Conservation (phyloP, 2,329 filamentous ascomycete species). For the Alternaria angustiovoidea region DNA sequence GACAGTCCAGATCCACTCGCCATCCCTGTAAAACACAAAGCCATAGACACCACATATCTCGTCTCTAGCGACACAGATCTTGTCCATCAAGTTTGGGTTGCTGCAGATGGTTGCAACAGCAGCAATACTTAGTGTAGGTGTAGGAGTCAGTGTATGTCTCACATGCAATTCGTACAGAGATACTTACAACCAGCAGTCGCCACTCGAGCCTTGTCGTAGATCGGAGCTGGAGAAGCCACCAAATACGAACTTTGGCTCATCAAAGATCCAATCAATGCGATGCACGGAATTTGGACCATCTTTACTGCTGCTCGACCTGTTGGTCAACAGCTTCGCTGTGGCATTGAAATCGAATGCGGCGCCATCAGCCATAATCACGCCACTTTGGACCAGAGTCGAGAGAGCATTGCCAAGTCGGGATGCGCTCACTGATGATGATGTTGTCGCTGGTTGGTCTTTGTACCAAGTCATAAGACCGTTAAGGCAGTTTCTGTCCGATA, state of each 20-base stretch:
- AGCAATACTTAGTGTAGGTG: conserved; percentile 60
- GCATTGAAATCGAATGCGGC: conserved; percentile 44
- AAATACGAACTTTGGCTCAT: conserved; percentile 76
- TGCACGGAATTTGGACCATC: conserved; percentile 36
- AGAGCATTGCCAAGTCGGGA: conserved; percentile 32
- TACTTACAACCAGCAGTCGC: conserved; percentile 78
- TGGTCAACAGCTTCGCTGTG: conserved; percentile 68
- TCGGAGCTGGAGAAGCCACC: conserved; percentile 79
- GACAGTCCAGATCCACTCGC: conserved; percentile 82
- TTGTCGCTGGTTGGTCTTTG: conserved; percentile 60
- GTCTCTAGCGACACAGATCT: conserved; percentile 75
- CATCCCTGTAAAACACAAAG: conserved; percentile 77
- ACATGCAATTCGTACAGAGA: too few species aligned
- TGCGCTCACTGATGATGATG: conserved; percentile 19
- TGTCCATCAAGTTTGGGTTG: conserved; percentile 73
- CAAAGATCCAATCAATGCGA: conserved; percentile 73
- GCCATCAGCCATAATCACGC: conserved; percentile 29
- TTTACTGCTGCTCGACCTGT: conserved; percentile 27
- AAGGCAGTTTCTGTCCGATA: conserved; percentile 57
- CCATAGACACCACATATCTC: conserved; percentile 81
- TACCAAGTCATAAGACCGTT: conserved; percentile 53
- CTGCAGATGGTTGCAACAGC: conserved; percentile 79
- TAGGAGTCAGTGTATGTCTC: too few species aligned
- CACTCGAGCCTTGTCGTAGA: conserved; percentile 77
- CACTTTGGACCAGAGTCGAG: conserved; percentile 32